Conservation (phyloP, 1,284 basidiomycete species). For the Cutaneotrichosporon sp. region DNA sequence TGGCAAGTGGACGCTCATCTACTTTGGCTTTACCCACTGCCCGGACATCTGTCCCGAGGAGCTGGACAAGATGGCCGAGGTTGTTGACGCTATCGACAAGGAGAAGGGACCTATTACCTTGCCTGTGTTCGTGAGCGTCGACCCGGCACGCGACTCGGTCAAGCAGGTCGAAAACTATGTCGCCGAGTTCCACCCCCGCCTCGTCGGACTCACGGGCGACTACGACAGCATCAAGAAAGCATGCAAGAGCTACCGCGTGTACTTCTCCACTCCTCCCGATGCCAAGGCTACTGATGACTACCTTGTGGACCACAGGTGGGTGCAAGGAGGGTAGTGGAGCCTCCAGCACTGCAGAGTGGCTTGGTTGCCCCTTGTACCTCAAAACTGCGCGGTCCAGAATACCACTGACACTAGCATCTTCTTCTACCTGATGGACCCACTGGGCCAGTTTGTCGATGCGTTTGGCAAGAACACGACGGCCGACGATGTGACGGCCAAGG, state of each 20-base stretch:
- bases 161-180: slow-evolving; percentile 71
- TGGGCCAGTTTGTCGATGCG: slow-evolving; percentile 92
- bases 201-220: slow-evolving; percentile 83
- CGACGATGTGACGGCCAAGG: slow-evolving; percentile 65
- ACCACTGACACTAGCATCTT: slow-evolving; percentile 76
- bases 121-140: slow-evolving; percentile 92
- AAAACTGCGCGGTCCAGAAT: too few species aligned
- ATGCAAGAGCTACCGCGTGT: slow-evolving; percentile 95
- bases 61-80: slow-evolving; percentile 88
- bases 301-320: slow-evolving; percentile 77
- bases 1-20: slow-evolving; percentile 81
- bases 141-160: slow-evolving; percentile 82
- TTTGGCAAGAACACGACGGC: slow-evolving; percentile 81
- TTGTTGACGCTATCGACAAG: slow-evolving; percentile 72
- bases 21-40: slow-evolving; percentile 97
- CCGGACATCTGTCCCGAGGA: slow-evolving; percentile 99
- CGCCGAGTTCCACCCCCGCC: slow-evolving; percentile 86
- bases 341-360: too few species aligned
- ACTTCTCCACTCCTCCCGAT: slow-evolving; percentile 94
- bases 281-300: slow-evolving; percentile 76
- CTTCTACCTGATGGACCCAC: slow-evolving; percentile 97
- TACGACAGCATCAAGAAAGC: slow-evolving; percentile 82
- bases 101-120: slow-evolving; percentile 63
- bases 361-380: too few species aligned
- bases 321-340: slow-evolving; percentile 14